These are phyloP conservation scores for Mycena haematopus DNA, from an alignment of 768 basidiomycete genomes.

Conservation along the genomic window DNA sequence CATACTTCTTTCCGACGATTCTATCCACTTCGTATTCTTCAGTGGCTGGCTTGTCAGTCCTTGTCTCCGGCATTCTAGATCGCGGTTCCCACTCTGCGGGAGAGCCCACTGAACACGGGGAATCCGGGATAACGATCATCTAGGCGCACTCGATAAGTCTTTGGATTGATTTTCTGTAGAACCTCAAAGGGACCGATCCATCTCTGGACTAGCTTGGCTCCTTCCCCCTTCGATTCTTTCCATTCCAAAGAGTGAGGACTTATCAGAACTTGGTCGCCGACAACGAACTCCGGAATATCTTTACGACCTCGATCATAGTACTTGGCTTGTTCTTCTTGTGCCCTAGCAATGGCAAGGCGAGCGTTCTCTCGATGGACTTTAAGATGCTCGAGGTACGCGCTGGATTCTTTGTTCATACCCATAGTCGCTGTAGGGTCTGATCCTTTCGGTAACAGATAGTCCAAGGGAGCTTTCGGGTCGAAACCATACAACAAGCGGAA, in stretches of 20 bases:
- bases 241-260: slow-evolving; percentile 33
- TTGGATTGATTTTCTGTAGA: slow-evolving; percentile 22
- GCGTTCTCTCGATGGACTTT: slow-evolving; percentile 16
- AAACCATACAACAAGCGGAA: slow-evolving; percentile 30
- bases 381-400: not conserved
- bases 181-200: slow-evolving; percentile 25
- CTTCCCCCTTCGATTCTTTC: slow-evolving; percentile 29
- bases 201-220: slow-evolving; percentile 24
- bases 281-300: slow-evolving; percentile 11
- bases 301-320: slow-evolving; percentile 25
- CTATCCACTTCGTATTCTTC: slow-evolving; percentile 5
- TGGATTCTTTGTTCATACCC: not conserved
- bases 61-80: no score
- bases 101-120: slow-evolving; percentile 19
- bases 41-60: not conserved
- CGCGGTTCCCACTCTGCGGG: not conserved
- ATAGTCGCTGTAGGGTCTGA: not conserved
- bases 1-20: not conserved
- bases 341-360: slow-evolving; percentile 23
- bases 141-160: slow-evolving; percentile 12
- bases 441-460: not conserved
- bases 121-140: slow-evolving; percentile 18
- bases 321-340: no score
- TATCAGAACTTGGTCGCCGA: slow-evolving; percentile 27
- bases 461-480: slow-evolving; percentile 14